Evolutionary conservation across 2,329 filamentous ascomycete genomes (phyloP), one percentile per base, ranked within the genome.

Genomic region (Beauveria asiatica): DNA sequence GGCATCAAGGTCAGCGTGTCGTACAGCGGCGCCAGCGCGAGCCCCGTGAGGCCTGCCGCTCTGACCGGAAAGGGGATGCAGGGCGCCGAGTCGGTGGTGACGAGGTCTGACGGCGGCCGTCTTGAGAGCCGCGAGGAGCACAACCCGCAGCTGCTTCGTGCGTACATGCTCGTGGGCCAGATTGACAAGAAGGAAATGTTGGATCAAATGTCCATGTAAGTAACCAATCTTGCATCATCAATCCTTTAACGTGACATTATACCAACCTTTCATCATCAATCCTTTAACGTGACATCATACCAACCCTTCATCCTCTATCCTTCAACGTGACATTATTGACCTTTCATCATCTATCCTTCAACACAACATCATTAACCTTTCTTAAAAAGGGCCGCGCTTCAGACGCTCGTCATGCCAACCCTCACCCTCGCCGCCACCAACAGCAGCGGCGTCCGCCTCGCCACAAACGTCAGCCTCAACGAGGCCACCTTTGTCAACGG

Each of bases 401-500:
- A 89, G 70, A 77, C 78, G 6, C 75, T 89, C 44, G 79, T 91
- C 64, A 83, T 88, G 70, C 88, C 88, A 8, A 78, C 76, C n/a
- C 82, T 92, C 61, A 84, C 83, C 17, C 80, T 92, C 51, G 80
- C 81, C 13, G 87, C 80, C n/a, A 76, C 73, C 45, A 82, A 80
- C 65, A 59, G 76, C 30, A 70, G 73, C 16, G 83, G 83, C 63
- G 69, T 76, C 66, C 71, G 73, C 1, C 77, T 89, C 61, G 80
- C 75, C 67, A 87, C 87, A 54, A 85, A 83, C 39, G 82, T 91
- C 55, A 86, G 86, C 10, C 80, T 83, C 62, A 85, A 87, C 71
- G 85, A 90, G 70, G 87, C 88, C 17, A 80, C 83, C 7, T 92
- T 91, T 66, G 81, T 90, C 44, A 82, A 81, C 16, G 88, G 88